Conservation (phyloP, 352 stramenopile species). For the Elongisporangium anandrum region DNA sequence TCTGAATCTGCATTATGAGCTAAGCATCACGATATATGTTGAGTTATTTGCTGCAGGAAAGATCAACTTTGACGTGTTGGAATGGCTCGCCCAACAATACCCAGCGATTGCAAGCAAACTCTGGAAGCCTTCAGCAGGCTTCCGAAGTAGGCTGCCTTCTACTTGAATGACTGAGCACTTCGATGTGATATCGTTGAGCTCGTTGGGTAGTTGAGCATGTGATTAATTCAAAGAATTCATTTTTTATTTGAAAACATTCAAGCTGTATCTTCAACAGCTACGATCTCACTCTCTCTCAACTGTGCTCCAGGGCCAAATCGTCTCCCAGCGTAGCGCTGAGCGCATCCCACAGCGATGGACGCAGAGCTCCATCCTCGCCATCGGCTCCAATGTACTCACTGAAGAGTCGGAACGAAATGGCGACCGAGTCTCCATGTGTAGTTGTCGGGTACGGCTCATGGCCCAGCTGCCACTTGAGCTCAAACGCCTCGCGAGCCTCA, state of each 20-base stretch:
- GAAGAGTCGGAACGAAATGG: constrained; percentile 50
- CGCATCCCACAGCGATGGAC: not conserved
- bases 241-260: not conserved
- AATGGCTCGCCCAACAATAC: not conserved
- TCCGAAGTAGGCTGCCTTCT: too few species aligned
- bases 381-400: constrained; percentile 36
- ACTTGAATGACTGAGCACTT: too few species aligned
- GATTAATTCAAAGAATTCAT: too few species aligned
- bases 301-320: not conserved
- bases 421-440: constrained; percentile 38
- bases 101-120: not conserved
- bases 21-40: not conserved
- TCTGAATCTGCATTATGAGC: not conserved
- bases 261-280: too few species aligned
- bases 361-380: constrained; percentile 2
- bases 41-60: too few species aligned
- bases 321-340: not conserved
- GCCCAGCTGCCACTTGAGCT: constrained; percentile 73
- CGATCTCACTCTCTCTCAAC: not conserved
- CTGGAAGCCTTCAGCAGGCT: not conserved
- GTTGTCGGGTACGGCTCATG: constrained; percentile 45
- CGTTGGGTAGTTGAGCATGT: too few species aligned
- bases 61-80: too few species aligned
- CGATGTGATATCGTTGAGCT: too few species aligned
- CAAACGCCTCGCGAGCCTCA: constrained; percentile 47